Conservation (phyloP, 2,329 filamentous ascomycete genomes). For the Monosporascus sp. region DNA sequence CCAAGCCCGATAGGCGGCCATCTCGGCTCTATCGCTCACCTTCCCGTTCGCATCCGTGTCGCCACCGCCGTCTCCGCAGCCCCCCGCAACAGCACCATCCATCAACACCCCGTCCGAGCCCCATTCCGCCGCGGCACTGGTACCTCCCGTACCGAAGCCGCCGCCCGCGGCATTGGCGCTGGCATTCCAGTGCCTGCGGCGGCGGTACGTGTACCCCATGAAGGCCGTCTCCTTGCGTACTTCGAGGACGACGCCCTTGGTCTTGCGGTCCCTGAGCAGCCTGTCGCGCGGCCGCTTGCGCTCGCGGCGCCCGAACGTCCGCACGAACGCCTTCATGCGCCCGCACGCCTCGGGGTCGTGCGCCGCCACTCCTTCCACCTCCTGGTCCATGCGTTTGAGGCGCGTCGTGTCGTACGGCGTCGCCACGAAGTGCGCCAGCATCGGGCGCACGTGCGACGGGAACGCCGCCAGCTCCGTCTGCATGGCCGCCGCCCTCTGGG, state of each 20-base stretch:
- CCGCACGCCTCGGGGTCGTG: conserved; percentile 20
- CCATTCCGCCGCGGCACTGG: not conserved
- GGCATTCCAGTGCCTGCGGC: conserved; percentile 29
- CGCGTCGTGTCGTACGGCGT: conserved; percentile 43
- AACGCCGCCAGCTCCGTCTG: conserved; percentile 32
- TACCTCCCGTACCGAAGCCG: not conserved
- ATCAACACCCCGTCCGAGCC: too few species aligned
- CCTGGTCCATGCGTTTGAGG: conserved; percentile 43
- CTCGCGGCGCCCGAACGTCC: conserved; percentile 55
- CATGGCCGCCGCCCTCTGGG: conserved; percentile 21
- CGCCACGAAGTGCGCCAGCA: conserved; percentile 40
- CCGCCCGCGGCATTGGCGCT: not conserved
- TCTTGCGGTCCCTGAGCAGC: conserved; percentile 66
- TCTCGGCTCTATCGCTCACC: conserved; percentile 4
- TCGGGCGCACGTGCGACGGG: conserved; percentile 34
- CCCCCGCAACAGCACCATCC: too few species aligned
- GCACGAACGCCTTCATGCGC: conserved; percentile 44
- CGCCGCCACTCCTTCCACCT: conserved; percentile 37
- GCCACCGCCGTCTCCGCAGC: conserved; percentile 2
- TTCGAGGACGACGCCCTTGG: conserved; percentile 65
- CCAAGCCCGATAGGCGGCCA: conserved; percentile 14
- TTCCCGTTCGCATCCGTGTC: not conserved
- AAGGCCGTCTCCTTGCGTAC: conserved; percentile 80
- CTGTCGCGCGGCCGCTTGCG: conserved; percentile 80
- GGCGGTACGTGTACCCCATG: conserved; percentile 80